Conservation (phyloP, 352 stramenopile genomes). For the Phytophthora citricola region DNA sequence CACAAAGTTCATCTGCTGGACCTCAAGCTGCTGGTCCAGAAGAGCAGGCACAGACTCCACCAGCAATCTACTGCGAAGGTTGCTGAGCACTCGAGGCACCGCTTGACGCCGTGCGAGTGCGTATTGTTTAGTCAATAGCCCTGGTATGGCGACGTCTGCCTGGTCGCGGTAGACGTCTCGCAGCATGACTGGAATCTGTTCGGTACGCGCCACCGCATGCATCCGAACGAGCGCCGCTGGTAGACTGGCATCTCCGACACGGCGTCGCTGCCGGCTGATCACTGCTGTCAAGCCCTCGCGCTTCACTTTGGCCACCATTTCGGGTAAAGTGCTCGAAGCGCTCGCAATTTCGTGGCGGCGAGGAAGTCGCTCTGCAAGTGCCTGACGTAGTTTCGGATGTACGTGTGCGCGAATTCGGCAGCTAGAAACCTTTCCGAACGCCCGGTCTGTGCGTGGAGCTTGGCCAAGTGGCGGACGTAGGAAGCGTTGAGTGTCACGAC, state of each 20-base stretch:
- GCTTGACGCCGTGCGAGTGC: slow-evolving; percentile 42
- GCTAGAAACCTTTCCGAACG: slow-evolving; percentile 67
- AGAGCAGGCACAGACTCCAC: slow-evolving; percentile 62
- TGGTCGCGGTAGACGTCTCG: slow-evolving; percentile 67
- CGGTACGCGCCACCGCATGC: slow-evolving; percentile 55
- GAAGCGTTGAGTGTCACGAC: slow-evolving; percentile 67
- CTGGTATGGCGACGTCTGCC: slow-evolving; percentile 55
- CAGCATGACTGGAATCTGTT: slow-evolving; percentile 69
- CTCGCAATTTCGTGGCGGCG: slow-evolving; percentile 65
- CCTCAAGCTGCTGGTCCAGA: slow-evolving; percentile 46
- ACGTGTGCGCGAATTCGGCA: slow-evolving; percentile 63
- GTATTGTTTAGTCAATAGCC: slow-evolving; percentile 26
- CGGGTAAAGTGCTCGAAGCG: slow-evolving; percentile 53
- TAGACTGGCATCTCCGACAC: slow-evolving; percentile 56
- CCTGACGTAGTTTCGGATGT: slow-evolving; percentile 47
- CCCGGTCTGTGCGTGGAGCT: slow-evolving; percentile 42
- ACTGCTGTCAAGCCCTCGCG: slow-evolving; percentile 47
- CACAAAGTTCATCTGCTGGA: slow-evolving; percentile 53
- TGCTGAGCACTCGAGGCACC: slow-evolving; percentile 65
- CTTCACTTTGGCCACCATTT: slow-evolving; percentile 39
- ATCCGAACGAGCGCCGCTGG: slow-evolving; percentile 54
- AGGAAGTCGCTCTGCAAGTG: slow-evolving; percentile 60
- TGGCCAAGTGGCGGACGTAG: slow-evolving; percentile 62
- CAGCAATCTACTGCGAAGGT: slow-evolving; percentile 49
- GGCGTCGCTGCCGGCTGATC: slow-evolving; percentile 49